A percentile compares a stretch with the other conserved stretches of the same genome.
Conservation (phyloP, 495 filamentous ascomycete species). For the Penicillium nucicola region DNA sequence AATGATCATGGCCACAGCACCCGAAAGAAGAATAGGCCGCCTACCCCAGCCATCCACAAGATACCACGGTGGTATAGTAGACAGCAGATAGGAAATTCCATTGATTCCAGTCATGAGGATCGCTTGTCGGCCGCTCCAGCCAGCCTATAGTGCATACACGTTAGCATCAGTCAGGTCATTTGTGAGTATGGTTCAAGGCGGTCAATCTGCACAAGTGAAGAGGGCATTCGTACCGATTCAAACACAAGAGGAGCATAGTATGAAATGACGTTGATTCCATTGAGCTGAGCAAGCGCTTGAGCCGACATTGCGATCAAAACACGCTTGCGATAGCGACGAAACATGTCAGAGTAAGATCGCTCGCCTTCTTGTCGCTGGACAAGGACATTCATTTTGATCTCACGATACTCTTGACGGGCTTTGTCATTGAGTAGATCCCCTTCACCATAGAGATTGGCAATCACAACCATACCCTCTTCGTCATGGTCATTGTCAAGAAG, state of each 20-base stretch:
- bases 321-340: slow-evolving; percentile 82
- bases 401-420: slow-evolving; percentile 90
- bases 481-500: slow-evolving; percentile 96
- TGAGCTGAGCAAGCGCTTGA: slow-evolving; percentile 90
- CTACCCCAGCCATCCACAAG: slow-evolving; percentile 92
- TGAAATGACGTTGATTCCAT: slow-evolving; percentile 99
- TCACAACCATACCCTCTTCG: slow-evolving; percentile 96
- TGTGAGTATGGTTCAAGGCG: too few species aligned
- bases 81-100: slow-evolving; percentile 82
- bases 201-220: background rate
- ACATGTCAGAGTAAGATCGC: slow-evolving; percentile 90
- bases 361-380: slow-evolving; percentile 92
- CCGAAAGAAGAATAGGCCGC: slow-evolving; percentile 84
- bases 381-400: slow-evolving; percentile 97
- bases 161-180: background rate
- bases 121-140: slow-evolving; percentile 85
- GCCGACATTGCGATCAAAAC: slow-evolving; percentile 99
- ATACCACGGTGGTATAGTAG: slow-evolving; percentile 96
- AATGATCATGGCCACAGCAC: slow-evolving; percentile 85
- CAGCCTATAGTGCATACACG: slow-evolving; percentile 44
- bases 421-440: slow-evolving; percentile 91
- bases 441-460: slow-evolving; percentile 94
- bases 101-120: slow-evolving; percentile 98
- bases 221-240: slow-evolving; percentile 53
- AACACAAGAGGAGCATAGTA: slow-evolving; percentile 98